A percentile compares a stretch with the other conserved stretches of the same genome.
Conservation (phyloP, 805 yeast species). For the Suhomyces canberraensis region DNA sequence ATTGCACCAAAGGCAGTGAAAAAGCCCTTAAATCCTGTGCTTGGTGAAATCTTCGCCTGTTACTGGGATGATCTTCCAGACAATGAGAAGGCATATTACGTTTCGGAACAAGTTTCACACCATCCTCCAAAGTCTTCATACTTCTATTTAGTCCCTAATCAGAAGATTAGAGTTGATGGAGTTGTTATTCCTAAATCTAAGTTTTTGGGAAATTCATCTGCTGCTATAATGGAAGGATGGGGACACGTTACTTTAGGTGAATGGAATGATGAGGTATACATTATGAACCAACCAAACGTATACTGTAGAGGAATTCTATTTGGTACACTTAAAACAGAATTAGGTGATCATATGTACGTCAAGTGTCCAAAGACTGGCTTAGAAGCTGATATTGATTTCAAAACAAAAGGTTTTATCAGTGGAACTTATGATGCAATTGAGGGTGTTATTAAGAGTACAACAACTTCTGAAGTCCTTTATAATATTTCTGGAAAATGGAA, state of each 20-base stretch:
- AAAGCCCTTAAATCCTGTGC: conserved; percentile 91
- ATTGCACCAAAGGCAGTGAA: conserved; percentile 98
- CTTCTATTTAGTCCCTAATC: conserved; percentile 81
- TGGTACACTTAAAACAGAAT: conserved; percentile 84
- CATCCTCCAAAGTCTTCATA: conserved; percentile 98
- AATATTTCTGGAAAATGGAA: conserved; percentile 92
- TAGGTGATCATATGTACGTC: conserved; percentile 88
- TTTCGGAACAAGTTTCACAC: conserved; percentile 94
- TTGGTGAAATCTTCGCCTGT: conserved; percentile 88
- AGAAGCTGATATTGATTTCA: conserved; percentile 84
- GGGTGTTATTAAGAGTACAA: conserved; percentile 56
- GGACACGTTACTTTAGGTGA: conserved; percentile 70
- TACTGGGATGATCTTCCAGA: conserved; percentile 85
- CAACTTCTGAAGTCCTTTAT: conserved; percentile 53
- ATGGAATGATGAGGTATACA: conserved; percentile 65
- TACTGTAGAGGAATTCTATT: conserved; percentile 91
- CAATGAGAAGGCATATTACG: conserved; percentile 68
- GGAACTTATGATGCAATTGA: conserved; percentile 90
- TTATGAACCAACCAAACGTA: conserved; percentile 91
- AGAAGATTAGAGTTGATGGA: conserved; percentile 84
- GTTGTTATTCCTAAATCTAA: conserved; percentile 80
- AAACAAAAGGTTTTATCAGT: conserved; percentile 88
- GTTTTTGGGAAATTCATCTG: conserved; percentile 93
- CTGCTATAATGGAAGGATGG: conserved; percentile 93
- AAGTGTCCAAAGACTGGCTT: conserved; percentile 57